Base-by-base conservation (phyloP, 2,329 filamentous ascomycete species). In the Chaetomiaceae sp. region DNA sequence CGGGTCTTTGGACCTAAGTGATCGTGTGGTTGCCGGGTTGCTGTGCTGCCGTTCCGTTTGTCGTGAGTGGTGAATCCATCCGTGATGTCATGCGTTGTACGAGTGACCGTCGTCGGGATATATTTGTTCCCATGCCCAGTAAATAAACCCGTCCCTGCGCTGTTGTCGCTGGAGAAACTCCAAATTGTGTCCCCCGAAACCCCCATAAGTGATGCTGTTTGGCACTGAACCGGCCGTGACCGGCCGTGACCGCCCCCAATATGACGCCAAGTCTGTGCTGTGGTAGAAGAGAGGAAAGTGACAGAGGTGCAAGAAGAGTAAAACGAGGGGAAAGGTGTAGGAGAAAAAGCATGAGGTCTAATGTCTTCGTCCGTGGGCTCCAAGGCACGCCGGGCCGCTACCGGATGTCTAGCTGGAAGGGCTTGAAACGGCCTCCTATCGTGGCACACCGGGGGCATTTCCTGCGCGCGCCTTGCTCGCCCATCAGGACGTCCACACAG, bases 361-460 rank as follows among this genome's bases (percentile, higher is more conserved):
- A n/a, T n/a, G n/a, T n/a, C n/a, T n/a, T n/a, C n/a, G n/a, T n/a
- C n/a, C n/a, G n/a, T 6, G 3, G 7, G 15, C 9, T n/a, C 12
- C 14, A 32, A n/a, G 12, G 15, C 14, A n/a, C 29, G 7, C 5
- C 7, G 39, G 19, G 36, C 18, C 5, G 40, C 47, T 56, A 60
- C 50, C 58, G 55, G 42, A 93, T 84, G 61, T 91, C 86, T 62
- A 93, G 73, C 67, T 90, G 85, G 66, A 93, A 90, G 34, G 85
- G 85, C 68, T 91, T 91, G 68, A 88, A 91, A 51, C 82, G 79
- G 43, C 84, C 84, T 45, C 86, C 86, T 52, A 90, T 83, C 32
- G 83, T 87, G 45, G 83, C 83, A 62, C 87, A 93, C 54, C 83
- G 76, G 48, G 87, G 86, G 68, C 87, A 93, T 62, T 86, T 86